phyloP scores from a whole-genome alignment of 2,329 filamentous ascomycete species.

The Claviceps quebecensis region DNA sequence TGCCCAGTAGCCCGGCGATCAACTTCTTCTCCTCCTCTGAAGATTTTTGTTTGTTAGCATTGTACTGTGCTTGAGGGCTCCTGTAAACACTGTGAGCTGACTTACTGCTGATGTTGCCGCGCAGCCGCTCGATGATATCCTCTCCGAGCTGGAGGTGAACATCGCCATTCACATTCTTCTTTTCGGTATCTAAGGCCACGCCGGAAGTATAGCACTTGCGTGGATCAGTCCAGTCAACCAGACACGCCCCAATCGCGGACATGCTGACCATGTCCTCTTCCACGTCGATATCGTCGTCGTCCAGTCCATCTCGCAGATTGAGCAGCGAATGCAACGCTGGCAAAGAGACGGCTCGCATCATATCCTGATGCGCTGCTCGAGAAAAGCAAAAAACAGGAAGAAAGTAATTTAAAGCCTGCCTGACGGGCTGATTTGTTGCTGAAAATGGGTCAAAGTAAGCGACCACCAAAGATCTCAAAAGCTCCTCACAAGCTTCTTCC shows the following conservation, averaged over 20 bases:
- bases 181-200: slow-evolving; percentile 38
- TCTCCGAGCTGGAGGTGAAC: slow-evolving; percentile 68
- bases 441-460: slow-evolving; percentile 85
- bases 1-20: slow-evolving; percentile 62
- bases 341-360: slow-evolving; percentile 63
- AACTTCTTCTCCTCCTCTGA: slow-evolving; percentile 77
- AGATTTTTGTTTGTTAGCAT: neutral
- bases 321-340: slow-evolving; percentile 63
- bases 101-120: slow-evolving; percentile 54
- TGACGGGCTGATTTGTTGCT: slow-evolving; percentile 62
- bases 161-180: slow-evolving; percentile 56
- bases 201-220: slow-evolving; percentile 53
- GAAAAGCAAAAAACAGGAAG: slow-evolving; percentile 89
- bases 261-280: slow-evolving; percentile 68
- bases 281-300: slow-evolving; percentile 63
- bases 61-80: neutral
- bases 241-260: slow-evolving; percentile 61
- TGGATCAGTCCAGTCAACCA: slow-evolving; percentile 93
- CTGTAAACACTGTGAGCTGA: slow-evolving; percentile 6
- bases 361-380: slow-evolving; percentile 63
- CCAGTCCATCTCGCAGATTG: slow-evolving; percentile 55
- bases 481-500: slow-evolving; percentile 48
- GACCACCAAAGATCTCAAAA: slow-evolving; percentile 74
- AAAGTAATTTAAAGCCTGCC: slow-evolving; percentile 86
- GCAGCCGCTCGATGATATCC: slow-evolving; percentile 62